Evolutionary conservation across 305 asterid species (phyloP).

Genomic region (Euphrasia arctica): DNA sequence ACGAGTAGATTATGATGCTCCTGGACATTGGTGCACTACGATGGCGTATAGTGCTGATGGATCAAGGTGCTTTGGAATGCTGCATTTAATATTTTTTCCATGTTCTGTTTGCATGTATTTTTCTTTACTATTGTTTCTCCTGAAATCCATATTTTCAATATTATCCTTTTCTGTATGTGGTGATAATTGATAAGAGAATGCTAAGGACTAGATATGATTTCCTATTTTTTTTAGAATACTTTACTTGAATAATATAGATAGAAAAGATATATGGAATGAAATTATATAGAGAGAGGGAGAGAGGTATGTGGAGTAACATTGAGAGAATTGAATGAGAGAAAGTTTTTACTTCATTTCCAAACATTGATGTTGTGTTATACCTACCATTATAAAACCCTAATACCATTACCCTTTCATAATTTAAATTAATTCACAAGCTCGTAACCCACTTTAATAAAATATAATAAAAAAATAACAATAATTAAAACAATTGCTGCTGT

Average conservation of each 20-base stretch:
- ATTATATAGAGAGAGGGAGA: not conserved
- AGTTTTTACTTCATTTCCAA: too few relatives aligned
- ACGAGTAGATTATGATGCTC: constrained; percentile 96
- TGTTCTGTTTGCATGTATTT: not conserved
- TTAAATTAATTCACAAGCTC: too few relatives aligned
- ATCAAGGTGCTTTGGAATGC: constrained; percentile 52
- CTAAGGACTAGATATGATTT: too few relatives aligned
- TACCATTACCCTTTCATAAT: not conserved
- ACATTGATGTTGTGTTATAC: too few relatives aligned
- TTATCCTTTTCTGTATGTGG: not conserved
- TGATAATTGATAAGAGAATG: not conserved
- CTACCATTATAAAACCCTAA: not conserved
- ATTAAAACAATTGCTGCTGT: too few relatives aligned
- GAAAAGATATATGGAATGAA: too few relatives aligned
- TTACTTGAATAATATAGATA: not conserved
- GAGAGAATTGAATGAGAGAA: too few relatives aligned
- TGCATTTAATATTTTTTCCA: constrained; percentile 18
- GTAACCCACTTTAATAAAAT: too few relatives aligned
- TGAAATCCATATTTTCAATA: not conserved
- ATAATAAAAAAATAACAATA: too few relatives aligned
- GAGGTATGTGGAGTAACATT: not conserved
- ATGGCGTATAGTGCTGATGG: constrained; percentile 99
- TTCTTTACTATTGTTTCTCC: not conserved
- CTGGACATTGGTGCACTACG: constrained; percentile 95
- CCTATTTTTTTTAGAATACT: not conserved